A percentile compares a stretch with the other conserved stretches of the same genome.
Conservation (phyloP, 176 grass and related monocot species). For the Tillandsia leiboldiana region DNA sequence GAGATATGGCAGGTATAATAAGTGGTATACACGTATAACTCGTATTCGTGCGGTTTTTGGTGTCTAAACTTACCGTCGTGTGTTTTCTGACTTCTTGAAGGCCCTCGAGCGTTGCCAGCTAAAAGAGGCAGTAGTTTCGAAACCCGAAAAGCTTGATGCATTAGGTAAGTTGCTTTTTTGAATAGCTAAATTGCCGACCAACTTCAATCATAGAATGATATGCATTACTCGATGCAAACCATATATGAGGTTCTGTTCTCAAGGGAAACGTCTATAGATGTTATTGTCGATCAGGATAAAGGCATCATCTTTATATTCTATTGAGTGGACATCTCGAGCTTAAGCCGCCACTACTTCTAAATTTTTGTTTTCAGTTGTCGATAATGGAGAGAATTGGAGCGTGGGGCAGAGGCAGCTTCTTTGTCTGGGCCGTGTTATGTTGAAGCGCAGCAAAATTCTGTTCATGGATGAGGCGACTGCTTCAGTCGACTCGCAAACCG, state of each 20-base stretch:
- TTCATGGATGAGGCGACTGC: conserved; percentile 13
- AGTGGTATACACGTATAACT: not conserved
- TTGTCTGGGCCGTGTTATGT: conserved; percentile 4
- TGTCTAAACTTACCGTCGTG: not conserved
- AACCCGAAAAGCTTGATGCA: conserved; percentile 1
- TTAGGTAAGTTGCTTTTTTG: not conserved
- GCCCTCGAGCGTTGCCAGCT: conserved; percentile 10
- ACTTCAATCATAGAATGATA: too few relatives aligned
- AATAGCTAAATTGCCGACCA: not conserved
- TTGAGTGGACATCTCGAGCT: too few relatives aligned
- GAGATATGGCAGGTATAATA: conserved; percentile 81
- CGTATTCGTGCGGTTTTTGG: not conserved
- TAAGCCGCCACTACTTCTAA: not conserved
- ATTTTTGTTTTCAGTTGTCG: not conserved
- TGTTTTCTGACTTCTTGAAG: not conserved
- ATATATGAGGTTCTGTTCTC: too few relatives aligned
- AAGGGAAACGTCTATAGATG: too few relatives aligned
- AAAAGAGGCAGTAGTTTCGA: conserved; percentile 6
- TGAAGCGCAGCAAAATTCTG: not conserved
- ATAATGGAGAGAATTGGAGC: conserved; percentile 7
- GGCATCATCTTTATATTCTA: too few relatives aligned
- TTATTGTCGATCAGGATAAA: too few relatives aligned
- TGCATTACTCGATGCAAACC: too few relatives aligned
- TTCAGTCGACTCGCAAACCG: conserved; percentile 9
- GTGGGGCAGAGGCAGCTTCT: conserved; percentile 13